Base-by-base conservation (phyloP, 2,329 filamentous ascomycete genomes). In the Aspergillus fijiensis region DNA sequence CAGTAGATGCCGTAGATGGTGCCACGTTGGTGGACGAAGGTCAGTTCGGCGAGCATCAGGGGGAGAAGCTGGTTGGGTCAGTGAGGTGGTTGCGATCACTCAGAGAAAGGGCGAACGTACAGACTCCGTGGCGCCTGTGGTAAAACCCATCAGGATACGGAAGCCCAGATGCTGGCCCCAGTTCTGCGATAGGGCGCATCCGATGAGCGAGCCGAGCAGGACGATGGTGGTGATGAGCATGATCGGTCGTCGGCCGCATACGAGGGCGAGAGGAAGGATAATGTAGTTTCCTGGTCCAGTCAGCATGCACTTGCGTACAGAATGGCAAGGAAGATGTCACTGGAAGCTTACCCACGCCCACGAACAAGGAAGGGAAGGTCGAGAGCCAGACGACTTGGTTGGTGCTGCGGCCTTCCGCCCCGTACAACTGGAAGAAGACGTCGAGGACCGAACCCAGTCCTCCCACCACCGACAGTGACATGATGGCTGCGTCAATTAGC, bases 21-120 rank as follows among this genome's bases (percentile, higher is more conserved):
- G 9, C 71, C 72, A 1, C 76, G 71, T 59, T 79, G 73, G 60
- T 79, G 75, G 1, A 80, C 66, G 47, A 79, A 80, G 0, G 75
- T 74, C 2, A 77, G 71, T 48, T 79, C 77, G 11, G 76, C 69
- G 6, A 78, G 67, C 58, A 78, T 76, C 19, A 75, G 58, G 4
- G 77, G 77, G 9, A 79, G 72, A 2, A 79, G 58, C 67, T 68
- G 21, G 9, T 5, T 31, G 47, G n/a, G 21, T 25, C 6, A 25
- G 21, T 2, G 21, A 57, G 51, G 6, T n/a, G 1, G 10, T 3
- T 23, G 5, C 2, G 4, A 9, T 2, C 1, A 10, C 14, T 14
- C n/a, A 11, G 16, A 12, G 14, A 42, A 4, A 33, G 3, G 21
- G 29, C 9, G 7, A 3, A 60, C 65, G 12, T 1, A 69, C 66